Evolutionary conservation across 345 rosid species (phyloP), one percentile per base, ranked within the genome.

Genomic region (Citrus reticulata): DNA sequence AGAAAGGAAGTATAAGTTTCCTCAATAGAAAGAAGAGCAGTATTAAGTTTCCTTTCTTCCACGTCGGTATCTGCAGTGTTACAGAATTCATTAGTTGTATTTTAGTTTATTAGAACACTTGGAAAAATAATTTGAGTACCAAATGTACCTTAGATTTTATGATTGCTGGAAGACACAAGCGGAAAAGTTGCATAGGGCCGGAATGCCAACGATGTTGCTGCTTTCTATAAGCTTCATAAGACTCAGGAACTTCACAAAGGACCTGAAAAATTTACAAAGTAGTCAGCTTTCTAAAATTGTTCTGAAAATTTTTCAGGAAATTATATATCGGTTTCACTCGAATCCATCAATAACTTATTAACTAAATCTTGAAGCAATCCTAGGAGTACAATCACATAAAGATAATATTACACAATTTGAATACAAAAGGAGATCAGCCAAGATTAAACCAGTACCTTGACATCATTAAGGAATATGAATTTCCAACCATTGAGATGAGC

Each of bases 161-260:
- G 72, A 93, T 91, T 78, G 91, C 86, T 30, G 94, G 93, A 78
- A 93, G 89, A 78, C 97, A 93, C 85, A 93, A 79, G 75, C 97
- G 97, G 83, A 93, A 93, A 54, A 93, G 97, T 67, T 93, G 94
- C 97, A 93, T 93, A 5, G 97, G 97, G 64, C 97, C 97, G 0
- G 97, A 93, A 84, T 93, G 97, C 97, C 97, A 93, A 54, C 97
- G 94, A 84, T 93, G 95, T 82, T 93, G 97, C 81, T 93, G 97
- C 89, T 93, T 93, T 89, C 92, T 89, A 86, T 93, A 93, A 72
- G 97, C 95, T 88, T 93, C 97, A 65, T 90, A 93, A 42, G 95
- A 91, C 82, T 90, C 97, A 0, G 97, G 97, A 84, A 93, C 91
- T 84, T 93, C 97, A 71, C 97, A 93, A 58, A 93, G 92, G 76